Conservation (phyloP, 495 filamentous ascomycete species). For the Amphirosellinia nigrospora region DNA sequence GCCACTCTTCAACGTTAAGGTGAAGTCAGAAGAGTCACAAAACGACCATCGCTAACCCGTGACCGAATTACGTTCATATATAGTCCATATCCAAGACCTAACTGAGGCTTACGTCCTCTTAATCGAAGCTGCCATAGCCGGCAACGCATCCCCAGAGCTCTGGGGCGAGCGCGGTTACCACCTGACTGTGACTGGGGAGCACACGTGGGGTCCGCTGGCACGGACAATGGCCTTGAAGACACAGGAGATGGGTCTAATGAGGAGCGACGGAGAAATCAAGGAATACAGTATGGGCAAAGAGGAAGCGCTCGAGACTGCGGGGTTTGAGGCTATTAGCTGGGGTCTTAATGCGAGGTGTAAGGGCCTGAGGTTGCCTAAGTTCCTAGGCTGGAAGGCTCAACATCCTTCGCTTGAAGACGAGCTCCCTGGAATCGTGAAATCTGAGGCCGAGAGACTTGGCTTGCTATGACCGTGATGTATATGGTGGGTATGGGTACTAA, state of each 20-base stretch:
- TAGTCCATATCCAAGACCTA: constrained; percentile 69
- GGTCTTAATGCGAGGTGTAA: constrained; percentile 59
- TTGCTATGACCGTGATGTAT: background rate
- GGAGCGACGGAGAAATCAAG: constrained; percentile 46
- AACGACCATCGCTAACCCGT: background rate
- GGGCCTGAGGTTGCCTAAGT: constrained; percentile 54
- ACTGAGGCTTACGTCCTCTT: constrained; percentile 64
- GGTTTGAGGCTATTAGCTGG: constrained; percentile 56
- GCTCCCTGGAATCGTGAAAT: constrained; percentile 54
- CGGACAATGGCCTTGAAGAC: constrained; percentile 61
- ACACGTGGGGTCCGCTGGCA: constrained; percentile 69
- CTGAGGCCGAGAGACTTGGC: constrained; percentile 41
- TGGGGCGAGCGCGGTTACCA: constrained; percentile 76
- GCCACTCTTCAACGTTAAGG: no score
- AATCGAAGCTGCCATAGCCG: constrained; percentile 64
- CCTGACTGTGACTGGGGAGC: constrained; percentile 69
- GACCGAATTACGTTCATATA: background rate
- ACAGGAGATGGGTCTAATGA: constrained; percentile 63
- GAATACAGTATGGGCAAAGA: constrained; percentile 38
- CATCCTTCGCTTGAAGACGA: constrained; percentile 51
- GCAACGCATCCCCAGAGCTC: constrained; percentile 60
- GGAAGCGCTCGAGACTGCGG: constrained; percentile 36
- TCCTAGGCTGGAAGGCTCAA: constrained; percentile 60
- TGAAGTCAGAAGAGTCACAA: background rate
- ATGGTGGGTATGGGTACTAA: background rate